Evolutionary conservation across 176 grass and related monocot genomes (phyloP), one percentile per base, ranked within the genome.

Genomic region (Guadua angustifolia): DNA sequence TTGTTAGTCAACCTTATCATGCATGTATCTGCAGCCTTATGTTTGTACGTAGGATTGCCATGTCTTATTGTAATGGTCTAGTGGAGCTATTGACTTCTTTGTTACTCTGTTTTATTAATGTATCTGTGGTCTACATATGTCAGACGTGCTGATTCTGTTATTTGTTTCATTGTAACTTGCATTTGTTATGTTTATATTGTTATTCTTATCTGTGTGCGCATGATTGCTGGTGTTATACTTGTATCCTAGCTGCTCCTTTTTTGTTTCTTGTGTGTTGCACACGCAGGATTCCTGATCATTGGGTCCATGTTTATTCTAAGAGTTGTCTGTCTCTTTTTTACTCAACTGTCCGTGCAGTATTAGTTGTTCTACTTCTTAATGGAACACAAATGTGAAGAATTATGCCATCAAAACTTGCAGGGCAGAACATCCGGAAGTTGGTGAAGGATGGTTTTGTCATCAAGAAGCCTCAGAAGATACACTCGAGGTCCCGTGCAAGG

Each of bases 391-490:
- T 7, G 0, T 79, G 45, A 68, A n/a, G 1, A 6, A 21, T 68
- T 25, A 16, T 40, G 53, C 40, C 3, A 11, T 16, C 36, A 18
- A 79, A 53, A 40, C 26, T 82, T 89, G 10, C 86, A 92, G 90
- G 90, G 17, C 87, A 92, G 62, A 92, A 92, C 49, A 89, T 92
- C 65, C 74, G 90, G 33, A 92, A 92, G 59, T 78, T 92, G 73
- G 90, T 92, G 1, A 92, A 92, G 83, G 90, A 92, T 83, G 90
- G 90, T 11, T 92, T 92, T 58, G 42, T 92, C 52, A 92, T 92
- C 26, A 86, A 86, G 87, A 92, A 92, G 51, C 90, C 90, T 15
- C 79, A 88, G 74, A 92, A 92, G 83, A 92, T 92, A 14, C 90
- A 92, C 80, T 92, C 90, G 5, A 65, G 90, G 67, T 89, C 90